These are phyloP conservation scores for Fusarium secorum DNA, from an alignment of 2,329 filamentous ascomycete species.

Conservation along the genomic window DNA sequence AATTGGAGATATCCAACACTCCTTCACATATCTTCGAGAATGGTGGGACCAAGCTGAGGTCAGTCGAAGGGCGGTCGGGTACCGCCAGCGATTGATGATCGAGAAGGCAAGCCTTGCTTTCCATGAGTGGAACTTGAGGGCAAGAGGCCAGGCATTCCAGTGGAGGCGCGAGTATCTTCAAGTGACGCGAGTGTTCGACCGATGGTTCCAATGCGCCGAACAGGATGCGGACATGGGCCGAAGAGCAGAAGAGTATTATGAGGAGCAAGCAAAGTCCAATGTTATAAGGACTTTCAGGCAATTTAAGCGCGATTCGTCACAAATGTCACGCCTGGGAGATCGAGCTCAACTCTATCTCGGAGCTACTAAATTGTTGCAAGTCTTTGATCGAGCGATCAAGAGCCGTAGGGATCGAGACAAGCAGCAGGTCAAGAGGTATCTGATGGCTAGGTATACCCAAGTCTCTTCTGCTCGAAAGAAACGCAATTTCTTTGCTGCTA, in stretches of 20 bases:
- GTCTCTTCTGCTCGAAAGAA: conserved; percentile 46
- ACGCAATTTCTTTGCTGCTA: conserved; percentile 44
- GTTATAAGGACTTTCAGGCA: conserved; percentile 19
- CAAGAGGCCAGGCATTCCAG: conserved; percentile 46
- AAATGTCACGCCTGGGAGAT: conserved; percentile 31
- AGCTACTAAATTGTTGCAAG: conserved; percentile 40
- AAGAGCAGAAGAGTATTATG: conserved; percentile 28
- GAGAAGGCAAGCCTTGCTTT: conserved; percentile 37
- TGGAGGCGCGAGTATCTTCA: conserved; percentile 47
- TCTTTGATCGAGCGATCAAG: conserved; percentile 40
- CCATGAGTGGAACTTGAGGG: conserved; percentile 46
- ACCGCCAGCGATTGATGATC: conserved; percentile 27
- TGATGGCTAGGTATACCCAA: conserved; percentile 49
- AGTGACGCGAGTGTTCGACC: conserved; percentile 39
- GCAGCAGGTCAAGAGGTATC: conserved; percentile 43
- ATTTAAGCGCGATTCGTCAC: conserved; percentile 10
- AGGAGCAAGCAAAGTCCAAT: conserved; percentile 20
- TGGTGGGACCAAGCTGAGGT: conserved; percentile 46
- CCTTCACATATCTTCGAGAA: conserved; percentile 38
- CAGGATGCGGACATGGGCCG: conserved; percentile 30
- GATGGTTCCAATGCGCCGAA: conserved; percentile 42
- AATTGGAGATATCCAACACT: conserved; percentile 33
- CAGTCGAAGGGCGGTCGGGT: conserved; percentile 37
- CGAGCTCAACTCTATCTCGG: conserved; percentile 46
- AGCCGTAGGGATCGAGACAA: conserved; percentile 42